A percentile compares a stretch with the other conserved stretches of the same genome.
Conservation (phyloP, 2,329 filamentous ascomycete species). For the Alternaria infectoria region DNA sequence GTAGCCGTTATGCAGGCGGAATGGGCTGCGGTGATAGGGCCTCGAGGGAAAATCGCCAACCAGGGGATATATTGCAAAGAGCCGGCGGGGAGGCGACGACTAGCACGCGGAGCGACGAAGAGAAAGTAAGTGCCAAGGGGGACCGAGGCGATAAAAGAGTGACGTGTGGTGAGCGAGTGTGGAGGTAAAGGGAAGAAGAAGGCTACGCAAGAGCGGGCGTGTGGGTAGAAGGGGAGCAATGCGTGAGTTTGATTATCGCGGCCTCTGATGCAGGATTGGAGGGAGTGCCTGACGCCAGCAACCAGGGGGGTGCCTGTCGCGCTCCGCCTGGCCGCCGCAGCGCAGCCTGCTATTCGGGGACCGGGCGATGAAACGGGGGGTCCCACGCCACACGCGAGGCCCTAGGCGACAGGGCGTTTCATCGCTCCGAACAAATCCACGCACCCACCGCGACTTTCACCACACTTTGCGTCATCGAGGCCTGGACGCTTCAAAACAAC, state of each 20-base stretch:
- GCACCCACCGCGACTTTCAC: not conserved
- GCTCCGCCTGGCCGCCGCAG: slow-evolving; percentile 15
- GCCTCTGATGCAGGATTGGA: slow-evolving; percentile 24
- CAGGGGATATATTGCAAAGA: slow-evolving; percentile 40
- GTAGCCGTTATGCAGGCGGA: slow-evolving; percentile 33
- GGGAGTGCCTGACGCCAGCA: slow-evolving; percentile 11
- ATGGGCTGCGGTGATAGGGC: slow-evolving; percentile 30
- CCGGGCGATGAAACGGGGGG: slow-evolving; percentile 26
- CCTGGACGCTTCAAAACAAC: slow-evolving; percentile 1
- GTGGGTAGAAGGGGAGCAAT: slow-evolving; percentile 28
- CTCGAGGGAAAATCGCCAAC: slow-evolving; percentile 26
- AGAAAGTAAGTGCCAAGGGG: slow-evolving; percentile 29
- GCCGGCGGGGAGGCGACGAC: slow-evolving; percentile 32
- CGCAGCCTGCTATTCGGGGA: slow-evolving; percentile 16
- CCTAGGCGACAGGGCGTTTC: slow-evolving; percentile 26
- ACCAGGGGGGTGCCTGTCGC: slow-evolving; percentile 9
- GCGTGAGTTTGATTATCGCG: slow-evolving; percentile 33
- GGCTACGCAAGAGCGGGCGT: slow-evolving; percentile 19
- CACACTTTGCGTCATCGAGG: slow-evolving; percentile 21
- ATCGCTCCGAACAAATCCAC: slow-evolving; percentile 26
- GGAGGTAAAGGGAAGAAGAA: slow-evolving; percentile 1
- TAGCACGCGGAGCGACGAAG: slow-evolving; percentile 26
- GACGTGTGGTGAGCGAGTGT: slow-evolving; percentile 16
- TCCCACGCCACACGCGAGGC: slow-evolving; percentile 22
- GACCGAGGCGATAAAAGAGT: slow-evolving; percentile 25